phyloP scores from a whole-genome alignment of 1,284 basidiomycete species.

The Pseudozyma flocculosa region DNA sequence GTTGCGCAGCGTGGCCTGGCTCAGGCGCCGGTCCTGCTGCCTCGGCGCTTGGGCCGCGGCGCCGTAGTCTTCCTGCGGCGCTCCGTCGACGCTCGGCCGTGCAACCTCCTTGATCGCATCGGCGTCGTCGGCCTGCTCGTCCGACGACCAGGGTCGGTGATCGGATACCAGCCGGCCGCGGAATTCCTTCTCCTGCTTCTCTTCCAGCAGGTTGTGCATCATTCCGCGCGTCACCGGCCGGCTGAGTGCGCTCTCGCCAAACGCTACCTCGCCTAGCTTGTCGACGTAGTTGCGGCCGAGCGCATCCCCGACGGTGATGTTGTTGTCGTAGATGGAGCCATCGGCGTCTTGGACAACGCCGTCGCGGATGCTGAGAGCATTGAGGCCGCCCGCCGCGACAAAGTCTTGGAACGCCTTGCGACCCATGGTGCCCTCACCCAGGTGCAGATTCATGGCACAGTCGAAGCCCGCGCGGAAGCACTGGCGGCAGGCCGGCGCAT shows the following conservation, averaged over 20 bases:
- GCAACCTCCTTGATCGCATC: neutral
- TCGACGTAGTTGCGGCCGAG: slow-evolving; percentile 42
- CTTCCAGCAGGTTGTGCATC: slow-evolving; percentile 40
- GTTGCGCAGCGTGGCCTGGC: slow-evolving; percentile 27
- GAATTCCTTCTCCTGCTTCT: slow-evolving; percentile 32
- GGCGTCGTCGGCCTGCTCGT: slow-evolving; percentile 10
- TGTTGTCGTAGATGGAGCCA: slow-evolving; percentile 10
- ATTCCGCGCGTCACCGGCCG: slow-evolving; percentile 39
- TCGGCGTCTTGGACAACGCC: neutral
- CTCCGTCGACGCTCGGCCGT: no score
- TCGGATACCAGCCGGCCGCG: slow-evolving; percentile 8
- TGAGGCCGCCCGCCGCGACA: slow-evolving; percentile 34
- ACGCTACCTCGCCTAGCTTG: slow-evolving; percentile 42
- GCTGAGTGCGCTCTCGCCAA: slow-evolving; percentile 43
- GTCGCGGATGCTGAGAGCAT: slow-evolving; percentile 30
- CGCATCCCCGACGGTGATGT: slow-evolving; percentile 30
- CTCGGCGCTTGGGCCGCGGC: slow-evolving; percentile 16
- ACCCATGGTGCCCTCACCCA: slow-evolving; percentile 31
- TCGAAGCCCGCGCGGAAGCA: slow-evolving; percentile 45
- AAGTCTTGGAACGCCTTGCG: slow-evolving; percentile 44
- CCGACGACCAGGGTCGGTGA: slow-evolving; percentile 21
- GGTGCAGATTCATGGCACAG: slow-evolving; percentile 42
- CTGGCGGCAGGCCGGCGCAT: slow-evolving; percentile 23
- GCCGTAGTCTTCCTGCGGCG: no score
- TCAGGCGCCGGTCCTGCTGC: slow-evolving; percentile 17